phyloP scores from a whole-genome alignment of 1,284 basidiomycete species.

The Xanthoconium separans region DNA sequence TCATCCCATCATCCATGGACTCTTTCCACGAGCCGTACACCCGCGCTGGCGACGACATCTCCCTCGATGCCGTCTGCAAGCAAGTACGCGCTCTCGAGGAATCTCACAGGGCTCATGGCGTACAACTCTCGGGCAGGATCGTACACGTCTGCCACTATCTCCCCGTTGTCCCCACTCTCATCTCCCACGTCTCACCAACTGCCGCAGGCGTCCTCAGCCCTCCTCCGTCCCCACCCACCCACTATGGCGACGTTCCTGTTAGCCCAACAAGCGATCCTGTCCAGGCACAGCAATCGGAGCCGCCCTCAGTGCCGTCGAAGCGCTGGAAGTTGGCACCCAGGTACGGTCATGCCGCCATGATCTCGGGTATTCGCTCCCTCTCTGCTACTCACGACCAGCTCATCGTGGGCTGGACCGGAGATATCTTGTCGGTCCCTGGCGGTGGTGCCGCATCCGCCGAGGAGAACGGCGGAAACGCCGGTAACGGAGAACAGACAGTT shows the following conservation, averaged over 20 bases:
- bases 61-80: slow-evolving; percentile 55
- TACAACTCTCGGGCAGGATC: slow-evolving; percentile 79
- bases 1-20: slow-evolving; percentile 38
- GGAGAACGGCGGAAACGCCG: slow-evolving; percentile 7
- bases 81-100: slow-evolving; percentile 67
- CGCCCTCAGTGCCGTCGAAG: slow-evolving; percentile 17
- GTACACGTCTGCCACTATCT: slow-evolving; percentile 87
- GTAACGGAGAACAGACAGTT: slow-evolving; percentile 19
- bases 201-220: slow-evolving; percentile 59
- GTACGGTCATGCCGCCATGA: slow-evolving; percentile 94
- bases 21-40: slow-evolving; percentile 45
- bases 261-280: slow-evolving; percentile 22
- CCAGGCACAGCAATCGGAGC: slow-evolving; percentile 7
- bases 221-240: slow-evolving; percentile 63
- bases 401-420: slow-evolving; percentile 93
- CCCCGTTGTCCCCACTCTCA: slow-evolving; percentile 63
- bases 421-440: slow-evolving; percentile 55
- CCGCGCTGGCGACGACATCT: slow-evolving; percentile 37
- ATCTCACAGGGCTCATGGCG: slow-evolving; percentile 64
- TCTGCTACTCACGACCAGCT: slow-evolving; percentile 84
- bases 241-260: slow-evolving; percentile 43
- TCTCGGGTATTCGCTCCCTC: slow-evolving; percentile 88
- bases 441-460: slow-evolving; percentile 24
- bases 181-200: slow-evolving; percentile 45
- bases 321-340: slow-evolving; percentile 79